A percentile compares a stretch with the other conserved stretches of the same genome.
Conservation (phyloP, 2,329 filamentous ascomycete species). For the Tetracladium maxilliforme region DNA sequence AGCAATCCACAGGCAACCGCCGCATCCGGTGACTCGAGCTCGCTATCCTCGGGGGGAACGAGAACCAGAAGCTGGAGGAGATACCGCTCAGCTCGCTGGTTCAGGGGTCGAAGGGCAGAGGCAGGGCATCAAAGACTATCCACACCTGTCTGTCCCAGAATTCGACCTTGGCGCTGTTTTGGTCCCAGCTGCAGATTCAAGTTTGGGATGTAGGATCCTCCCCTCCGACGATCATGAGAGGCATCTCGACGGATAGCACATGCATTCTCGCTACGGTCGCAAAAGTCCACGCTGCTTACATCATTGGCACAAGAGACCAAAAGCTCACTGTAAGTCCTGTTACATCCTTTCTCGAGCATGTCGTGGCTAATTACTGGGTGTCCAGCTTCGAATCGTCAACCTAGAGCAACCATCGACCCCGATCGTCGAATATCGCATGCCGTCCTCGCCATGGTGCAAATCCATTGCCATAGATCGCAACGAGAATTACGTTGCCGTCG, state of each 20-base stretch:
- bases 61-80: constrained; percentile 20
- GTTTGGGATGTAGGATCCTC: constrained; percentile 22
- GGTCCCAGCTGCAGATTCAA: constrained; percentile 20
- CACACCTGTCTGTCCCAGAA: constrained; percentile 21
- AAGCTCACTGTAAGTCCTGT: constrained; percentile 19
- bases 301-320: constrained; percentile 23
- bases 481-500: constrained; percentile 23
- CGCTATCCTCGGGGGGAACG: constrained; percentile 17
- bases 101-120: constrained; percentile 13
- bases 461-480: constrained; percentile 21
- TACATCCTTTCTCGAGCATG: constrained; percentile 1
- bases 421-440: constrained; percentile 21
- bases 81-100: constrained; percentile 18
- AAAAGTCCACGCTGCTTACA: constrained; percentile 20
- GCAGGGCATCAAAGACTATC: constrained; percentile 16
- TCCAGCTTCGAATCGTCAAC: constrained; percentile 21
- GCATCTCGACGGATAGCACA: constrained; percentile 19
- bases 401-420: constrained; percentile 14
- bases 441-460: constrained; percentile 20
- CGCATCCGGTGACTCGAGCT: constrained; percentile 18
- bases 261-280: constrained; percentile 22
- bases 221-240: constrained; percentile 16
- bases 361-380: constrained; percentile 1
- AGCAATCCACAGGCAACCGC: constrained; percentile 9
- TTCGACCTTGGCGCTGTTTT: constrained; percentile 21